Base-by-base conservation (phyloP, 139 green algal species). In the Closterium sp. region DNA sequence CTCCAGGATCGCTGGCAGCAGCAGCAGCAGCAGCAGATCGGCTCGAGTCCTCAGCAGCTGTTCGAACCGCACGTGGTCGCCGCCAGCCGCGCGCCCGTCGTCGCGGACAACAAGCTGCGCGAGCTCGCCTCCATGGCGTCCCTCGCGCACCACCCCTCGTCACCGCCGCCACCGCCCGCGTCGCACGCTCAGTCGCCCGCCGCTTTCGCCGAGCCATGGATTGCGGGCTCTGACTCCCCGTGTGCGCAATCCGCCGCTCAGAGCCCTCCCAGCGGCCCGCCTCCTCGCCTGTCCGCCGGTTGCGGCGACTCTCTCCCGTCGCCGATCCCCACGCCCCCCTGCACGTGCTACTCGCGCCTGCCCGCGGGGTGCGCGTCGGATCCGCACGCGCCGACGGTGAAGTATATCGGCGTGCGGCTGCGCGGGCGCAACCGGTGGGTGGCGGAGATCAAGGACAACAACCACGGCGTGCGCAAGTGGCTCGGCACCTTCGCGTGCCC, bases 371-470 rank as follows among this genome's bases (percentile, higher is more conserved):
- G 55, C 55, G 12, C 55, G 16, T 28, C 55, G 55, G 55, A 76
- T 76, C 55, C 55, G 55, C 55, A 76, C 55, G 55, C 55, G 55
- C 55, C 55, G 55, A 76, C 83, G 21, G 35, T 31, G 3, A 35
- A 38, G 64, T 92, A 92, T 85, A 92, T 84, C 32, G 89, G 89
- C 83, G 89, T 92, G 89, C 81, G 89, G 12, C 84, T 30, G 81
- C 89, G 89, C 34, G 30, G 30, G 32, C n/a, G 32, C 85, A 38
- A 38, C 34, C 95, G 92, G 89, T 95, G 95, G 97, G 98, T 97
- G 9, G 98, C 98, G 16, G 98, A 99, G 94, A 99, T 99, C 83
- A 91, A 97, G 19, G 98, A 99, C 91, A 97, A 97, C 2, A 98
- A 95, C 10, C 94, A 97, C 2, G 96, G 97, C 0, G 95, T 96